Base-by-base conservation (phyloP, 2,329 filamentous ascomycete species). In the Calonectria hongkongensis region DNA sequence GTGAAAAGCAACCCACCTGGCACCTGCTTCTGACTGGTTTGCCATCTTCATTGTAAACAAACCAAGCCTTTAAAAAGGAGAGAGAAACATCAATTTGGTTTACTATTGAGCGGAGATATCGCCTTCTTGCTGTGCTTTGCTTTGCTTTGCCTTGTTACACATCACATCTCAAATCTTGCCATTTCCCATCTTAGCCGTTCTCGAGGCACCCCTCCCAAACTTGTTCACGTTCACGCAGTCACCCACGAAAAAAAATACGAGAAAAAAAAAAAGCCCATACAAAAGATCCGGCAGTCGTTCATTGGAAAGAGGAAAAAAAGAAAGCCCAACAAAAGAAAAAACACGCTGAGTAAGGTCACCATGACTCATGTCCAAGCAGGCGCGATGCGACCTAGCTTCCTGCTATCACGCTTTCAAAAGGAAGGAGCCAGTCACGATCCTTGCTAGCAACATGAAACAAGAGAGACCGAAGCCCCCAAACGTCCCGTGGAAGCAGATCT, bases 331-430 rank as follows among this genome's bases (percentile, higher is more conserved):
- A 47, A 63, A 63, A 47, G 41, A 45, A 45, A 33, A 41, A 33
- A 47, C 27, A 43, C 27, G 41, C 58, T 63, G 39, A 63, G 58
- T 60, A 60, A 60, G 54, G 54, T 33, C 54, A 60, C 15, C 58
- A n/a, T 63, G 58, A 63, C 58, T 63, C 58, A 47, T 47, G 27
- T 63, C 58, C 25, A 45, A 63, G 58, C 27, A 63, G 58, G 39
- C 30, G 58, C 12, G 27, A 33, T n/a, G 27, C 58, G 58, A 21
- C 25, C 39, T 47, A 33, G 27, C 39, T 27, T 47, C 41, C 41
- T 33, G 13, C 50, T 27, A n/a, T 63, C 18, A 47, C 25, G 16
- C 27, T 33, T n/a, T 16, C 25, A 47, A 47, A 47, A n/a, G 27
- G 10, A 63, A 45, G 27, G 58, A 47, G 41, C 41, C 58, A 63